Percentiles rank a stretch among this genome's conserved stretches.
Evolutionary conservation across 2,329 filamentous ascomycete species (phyloP).

Genomic region (Coniochaeta hoffmannii): DNA sequence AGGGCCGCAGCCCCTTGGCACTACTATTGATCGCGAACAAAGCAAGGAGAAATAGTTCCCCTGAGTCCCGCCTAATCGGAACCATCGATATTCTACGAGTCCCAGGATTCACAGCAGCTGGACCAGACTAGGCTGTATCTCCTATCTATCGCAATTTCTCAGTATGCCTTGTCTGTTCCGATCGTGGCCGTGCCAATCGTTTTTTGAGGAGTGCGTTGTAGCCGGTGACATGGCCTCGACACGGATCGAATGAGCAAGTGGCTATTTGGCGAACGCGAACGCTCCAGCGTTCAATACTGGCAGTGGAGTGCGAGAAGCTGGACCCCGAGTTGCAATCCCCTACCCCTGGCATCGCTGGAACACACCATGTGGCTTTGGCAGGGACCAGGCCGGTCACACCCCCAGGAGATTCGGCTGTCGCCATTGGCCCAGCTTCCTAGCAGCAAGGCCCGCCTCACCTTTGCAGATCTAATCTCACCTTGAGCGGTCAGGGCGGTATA

Average conservation of each 20-base stretch:
- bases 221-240: not conserved
- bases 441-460: not conserved
- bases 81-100: no score
- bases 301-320: not conserved
- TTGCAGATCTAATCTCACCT: not conserved
- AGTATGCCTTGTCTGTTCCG: not conserved
- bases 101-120: no score
- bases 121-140: no score
- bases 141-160: not conserved
- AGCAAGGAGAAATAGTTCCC: not conserved
- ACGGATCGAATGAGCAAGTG: not conserved
- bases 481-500: not conserved
- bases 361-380: not conserved
- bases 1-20: not conserved
- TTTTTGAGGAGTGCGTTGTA: not conserved
- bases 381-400: not conserved
- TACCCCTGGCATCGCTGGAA: not conserved
- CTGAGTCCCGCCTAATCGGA: not conserved
- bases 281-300: not conserved
- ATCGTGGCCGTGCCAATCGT: not conserved
- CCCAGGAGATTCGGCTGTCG: not conserved
- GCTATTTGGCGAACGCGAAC: not conserved
- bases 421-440: not conserved
- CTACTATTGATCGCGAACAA: no score
- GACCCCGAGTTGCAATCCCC: not conserved